phyloP scores from a whole-genome alignment of 2,329 filamentous ascomycete species.

The Teratosphaeria nubilosa region DNA sequence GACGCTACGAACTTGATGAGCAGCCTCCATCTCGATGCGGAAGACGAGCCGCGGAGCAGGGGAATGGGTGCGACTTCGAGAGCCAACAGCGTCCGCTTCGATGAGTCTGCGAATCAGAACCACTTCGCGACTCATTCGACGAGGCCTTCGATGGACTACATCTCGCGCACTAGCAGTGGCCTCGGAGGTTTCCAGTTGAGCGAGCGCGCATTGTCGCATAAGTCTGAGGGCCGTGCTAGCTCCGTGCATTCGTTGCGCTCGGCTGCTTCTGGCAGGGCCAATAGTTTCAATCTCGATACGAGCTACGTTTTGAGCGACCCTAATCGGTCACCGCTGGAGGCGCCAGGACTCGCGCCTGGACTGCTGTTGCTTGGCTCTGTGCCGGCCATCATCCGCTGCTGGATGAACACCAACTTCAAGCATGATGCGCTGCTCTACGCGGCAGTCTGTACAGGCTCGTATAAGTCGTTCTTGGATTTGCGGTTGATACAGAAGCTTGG shows the following conservation, averaged over 20 bases:
- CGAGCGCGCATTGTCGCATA: constrained; percentile 85
- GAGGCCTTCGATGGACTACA: constrained; percentile 74
- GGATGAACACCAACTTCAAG: constrained; percentile 83
- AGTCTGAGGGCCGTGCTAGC: constrained; percentile 89
- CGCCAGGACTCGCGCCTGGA: constrained; percentile 68
- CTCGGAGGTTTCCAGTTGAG: constrained; percentile 71
- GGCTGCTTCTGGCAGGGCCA: constrained; percentile 67
- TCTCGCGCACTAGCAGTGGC: constrained; percentile 57
- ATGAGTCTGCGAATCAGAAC: constrained; percentile 86
- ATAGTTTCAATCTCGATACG: constrained; percentile 78
- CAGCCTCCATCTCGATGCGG: constrained; percentile 73
- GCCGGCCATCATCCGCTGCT: constrained; percentile 90
- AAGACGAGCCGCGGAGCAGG: constrained; percentile 62
- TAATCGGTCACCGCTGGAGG: constrained; percentile 59
- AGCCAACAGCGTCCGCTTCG: constrained; percentile 94
- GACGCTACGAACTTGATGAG: constrained; percentile 70
- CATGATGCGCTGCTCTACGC: constrained; percentile 84
- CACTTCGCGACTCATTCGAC: constrained; percentile 71
- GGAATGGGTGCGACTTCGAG: constrained; percentile 72
- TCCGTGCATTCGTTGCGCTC: constrained; percentile 74
- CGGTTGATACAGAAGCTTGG: constrained; percentile 66
- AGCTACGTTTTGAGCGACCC: constrained; percentile 54
- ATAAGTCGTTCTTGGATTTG: constrained; percentile 71
- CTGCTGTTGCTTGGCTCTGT: constrained; percentile 80
- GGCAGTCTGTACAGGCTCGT: constrained; percentile 83